phyloP scores from a whole-genome alignment of 208 protist species.

The Trichomonas gallinae region DNA sequence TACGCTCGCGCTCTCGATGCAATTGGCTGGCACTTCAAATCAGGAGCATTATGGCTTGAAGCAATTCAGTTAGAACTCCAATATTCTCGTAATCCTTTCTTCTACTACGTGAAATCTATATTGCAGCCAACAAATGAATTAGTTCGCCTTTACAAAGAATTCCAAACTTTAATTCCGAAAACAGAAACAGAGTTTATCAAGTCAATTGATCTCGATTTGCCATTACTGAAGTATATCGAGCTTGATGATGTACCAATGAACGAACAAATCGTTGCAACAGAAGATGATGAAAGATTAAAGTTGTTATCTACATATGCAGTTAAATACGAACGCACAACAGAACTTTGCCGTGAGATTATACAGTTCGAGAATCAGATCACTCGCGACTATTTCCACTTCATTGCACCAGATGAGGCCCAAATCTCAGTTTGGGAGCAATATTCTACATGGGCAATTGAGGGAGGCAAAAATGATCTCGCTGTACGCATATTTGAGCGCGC shows the following conservation, averaged over 20 bases:
- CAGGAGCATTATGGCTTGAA: background rate
- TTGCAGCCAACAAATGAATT: background rate
- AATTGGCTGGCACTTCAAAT: background rate
- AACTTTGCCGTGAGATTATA: no score
- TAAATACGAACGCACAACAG: background rate
- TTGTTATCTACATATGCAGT: background rate
- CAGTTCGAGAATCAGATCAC: background rate
- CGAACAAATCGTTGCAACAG: background rate
- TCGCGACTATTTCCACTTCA: background rate
- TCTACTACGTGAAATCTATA: background rate
- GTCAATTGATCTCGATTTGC: background rate
- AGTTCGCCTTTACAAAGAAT: background rate
- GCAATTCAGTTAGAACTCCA: background rate
- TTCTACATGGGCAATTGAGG: background rate
- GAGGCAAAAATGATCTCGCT: background rate
- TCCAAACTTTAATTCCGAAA: background rate
- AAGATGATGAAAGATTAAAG: background rate
- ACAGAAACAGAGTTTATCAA: background rate
- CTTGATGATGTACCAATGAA: background rate
- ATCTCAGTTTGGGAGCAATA: background rate
- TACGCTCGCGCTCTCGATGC: background rate
- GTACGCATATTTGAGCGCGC: background rate
- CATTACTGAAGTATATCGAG: background rate
- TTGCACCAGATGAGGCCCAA: background rate
- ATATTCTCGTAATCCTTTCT: background rate